Conservation (phyloP, 2,329 filamentous ascomycete species). For the Aureobasidium sp. region DNA sequence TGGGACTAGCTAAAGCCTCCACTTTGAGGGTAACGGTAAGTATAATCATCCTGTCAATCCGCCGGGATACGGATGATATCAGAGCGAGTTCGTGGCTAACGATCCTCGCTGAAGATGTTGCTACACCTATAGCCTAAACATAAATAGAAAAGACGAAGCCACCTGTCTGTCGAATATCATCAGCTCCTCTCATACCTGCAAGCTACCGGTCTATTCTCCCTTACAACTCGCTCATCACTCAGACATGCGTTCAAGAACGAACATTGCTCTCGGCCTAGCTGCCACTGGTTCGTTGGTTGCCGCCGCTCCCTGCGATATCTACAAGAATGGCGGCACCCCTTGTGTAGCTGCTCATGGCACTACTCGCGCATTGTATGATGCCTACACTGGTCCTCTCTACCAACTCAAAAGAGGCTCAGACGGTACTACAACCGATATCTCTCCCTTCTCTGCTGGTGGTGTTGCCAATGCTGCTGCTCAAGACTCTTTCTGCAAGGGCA, state of each 20-base stretch:
- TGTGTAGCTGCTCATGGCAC: constrained; percentile 57
- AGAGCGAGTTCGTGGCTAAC: not conserved
- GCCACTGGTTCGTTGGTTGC: constrained; percentile 32
- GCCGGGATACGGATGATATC: not conserved
- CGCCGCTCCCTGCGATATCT: constrained; percentile 55
- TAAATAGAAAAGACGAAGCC: not conserved
- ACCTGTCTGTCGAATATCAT: not conserved
- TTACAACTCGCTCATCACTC: not conserved
- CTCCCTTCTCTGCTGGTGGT: constrained; percentile 48
- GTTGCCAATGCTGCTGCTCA: constrained; percentile 54
- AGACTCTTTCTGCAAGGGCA: constrained; percentile 22
- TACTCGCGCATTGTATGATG: constrained; percentile 52
- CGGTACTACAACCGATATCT: constrained; percentile 38
- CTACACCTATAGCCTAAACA: not conserved
- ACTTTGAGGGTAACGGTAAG: not conserved
- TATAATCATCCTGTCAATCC: not conserved
- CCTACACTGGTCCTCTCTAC: constrained; percentile 48
- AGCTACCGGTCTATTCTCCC: not conserved
- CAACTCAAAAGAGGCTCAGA: constrained; percentile 51
- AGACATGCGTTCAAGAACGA: constrained; percentile 3
- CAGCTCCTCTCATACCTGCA: not conserved
- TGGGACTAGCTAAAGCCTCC: not conserved
- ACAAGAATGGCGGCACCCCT: constrained; percentile 49
- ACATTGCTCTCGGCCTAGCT: constrained; percentile 18
- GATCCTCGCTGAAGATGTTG: not conserved